phyloP scores from a whole-genome alignment of 1,139 yeast species.

The Williopsis jadinii region DNA sequence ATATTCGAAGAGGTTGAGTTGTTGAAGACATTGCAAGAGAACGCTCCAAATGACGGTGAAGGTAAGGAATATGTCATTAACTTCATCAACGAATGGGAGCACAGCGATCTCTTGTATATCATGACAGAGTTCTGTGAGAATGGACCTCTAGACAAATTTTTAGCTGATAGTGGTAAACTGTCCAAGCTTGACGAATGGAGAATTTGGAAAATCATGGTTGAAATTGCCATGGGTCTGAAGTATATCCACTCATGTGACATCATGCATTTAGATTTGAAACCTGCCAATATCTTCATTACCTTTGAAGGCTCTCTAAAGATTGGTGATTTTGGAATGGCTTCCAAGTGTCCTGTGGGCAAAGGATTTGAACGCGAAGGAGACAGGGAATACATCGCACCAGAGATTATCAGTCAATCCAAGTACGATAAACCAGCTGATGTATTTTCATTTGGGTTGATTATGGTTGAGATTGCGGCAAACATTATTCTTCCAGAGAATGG shows the following conservation, averaged over 20 bases:
- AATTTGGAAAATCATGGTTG: constrained; percentile 92
- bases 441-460: constrained; percentile 84
- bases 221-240: constrained; percentile 68
- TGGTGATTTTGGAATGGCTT: constrained; percentile 69
- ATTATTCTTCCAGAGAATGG: constrained; percentile 95
- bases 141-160: constrained; percentile 78
- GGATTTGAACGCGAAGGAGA: constrained; percentile 92
- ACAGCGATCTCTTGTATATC: constrained; percentile 61
- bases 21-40: constrained; percentile 35
- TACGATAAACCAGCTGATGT: constrained; percentile 94
- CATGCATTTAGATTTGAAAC: constrained; percentile 84
- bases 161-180: constrained; percentile 75
- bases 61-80: constrained; percentile 78
- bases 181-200: constrained; percentile 85
- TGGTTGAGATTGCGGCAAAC: constrained; percentile 94
- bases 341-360: constrained; percentile 36
- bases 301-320: constrained; percentile 81
- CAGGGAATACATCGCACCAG: constrained; percentile 96
- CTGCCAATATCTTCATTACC: constrained; percentile 89
- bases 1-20: constrained; percentile 53
- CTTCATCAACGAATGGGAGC: constrained; percentile 83
- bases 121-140: constrained; percentile 96
- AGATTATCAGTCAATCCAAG: constrained; percentile 71
- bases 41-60: constrained; percentile 48
- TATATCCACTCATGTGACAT: constrained; percentile 74